These are phyloP conservation scores for Glonium stellatum DNA, from an alignment of 495 filamentous ascomycete genomes.

Conservation along the genomic window DNA sequence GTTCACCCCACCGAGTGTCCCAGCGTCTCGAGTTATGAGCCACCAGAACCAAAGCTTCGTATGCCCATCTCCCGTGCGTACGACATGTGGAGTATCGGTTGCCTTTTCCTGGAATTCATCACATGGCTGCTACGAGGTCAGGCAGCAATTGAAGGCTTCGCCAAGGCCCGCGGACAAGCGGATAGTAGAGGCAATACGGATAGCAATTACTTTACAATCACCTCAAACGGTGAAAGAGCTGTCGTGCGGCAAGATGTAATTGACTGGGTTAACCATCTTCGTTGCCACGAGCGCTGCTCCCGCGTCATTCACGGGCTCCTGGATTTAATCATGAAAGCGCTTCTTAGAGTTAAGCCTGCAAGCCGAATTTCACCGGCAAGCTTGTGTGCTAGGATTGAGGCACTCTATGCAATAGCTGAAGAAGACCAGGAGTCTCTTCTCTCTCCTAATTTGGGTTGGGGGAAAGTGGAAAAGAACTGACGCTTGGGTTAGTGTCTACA, in stretches of 20 bases:
- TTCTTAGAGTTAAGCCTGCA: too few species aligned
- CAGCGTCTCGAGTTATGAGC: slow-evolving; percentile 3
- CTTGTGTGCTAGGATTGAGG: too few species aligned
- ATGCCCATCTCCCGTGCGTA: slow-evolving; percentile 3
- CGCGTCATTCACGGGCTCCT: too few species aligned
- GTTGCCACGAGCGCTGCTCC: not conserved
- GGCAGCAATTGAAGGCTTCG: slow-evolving; percentile 1
- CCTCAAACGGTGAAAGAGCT: not conserved
- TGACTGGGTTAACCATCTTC: not conserved
- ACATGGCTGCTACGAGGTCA: slow-evolving; percentile 16
- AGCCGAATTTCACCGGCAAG: too few species aligned
- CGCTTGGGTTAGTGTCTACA: too few species aligned
- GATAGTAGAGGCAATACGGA: not conserved
- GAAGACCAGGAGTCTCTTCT: too few species aligned
- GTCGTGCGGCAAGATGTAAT: slow-evolving; percentile 2
- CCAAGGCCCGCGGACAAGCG: not conserved
- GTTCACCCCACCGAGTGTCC: not conserved
- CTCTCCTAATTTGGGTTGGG: too few species aligned
- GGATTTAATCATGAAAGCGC: too few species aligned
- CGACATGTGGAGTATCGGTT: slow-evolving; percentile 42
- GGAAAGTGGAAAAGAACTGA: too few species aligned
- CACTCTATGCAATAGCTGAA: too few species aligned
- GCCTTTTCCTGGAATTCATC: slow-evolving; percentile 37
- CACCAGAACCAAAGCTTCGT: slow-evolving; percentile 4
- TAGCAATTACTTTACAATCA: slow-evolving; percentile 1